These are phyloP conservation scores for Cadophora sp. DNA, from an alignment of 2,329 filamentous ascomycete species.

Conservation along the genomic window DNA sequence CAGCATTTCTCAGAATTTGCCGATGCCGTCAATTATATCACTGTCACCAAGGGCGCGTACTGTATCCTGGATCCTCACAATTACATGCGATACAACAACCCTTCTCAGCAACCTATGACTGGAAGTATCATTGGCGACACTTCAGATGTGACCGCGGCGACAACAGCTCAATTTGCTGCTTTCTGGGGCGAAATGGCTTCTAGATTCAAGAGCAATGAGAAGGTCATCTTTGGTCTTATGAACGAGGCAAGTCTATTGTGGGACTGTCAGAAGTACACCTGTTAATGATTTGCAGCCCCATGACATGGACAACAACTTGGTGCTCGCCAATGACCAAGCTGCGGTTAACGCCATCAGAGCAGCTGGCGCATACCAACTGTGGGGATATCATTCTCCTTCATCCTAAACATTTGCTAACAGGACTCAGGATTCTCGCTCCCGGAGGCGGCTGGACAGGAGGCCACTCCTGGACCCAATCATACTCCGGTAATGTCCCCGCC, in stretches of 20 bases:
- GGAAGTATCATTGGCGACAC: conserved; percentile 57
- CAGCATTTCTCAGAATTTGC: conserved; percentile 53
- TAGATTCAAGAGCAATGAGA: conserved; percentile 53
- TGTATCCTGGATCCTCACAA: conserved; percentile 59
- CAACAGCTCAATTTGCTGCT: conserved; percentile 53
- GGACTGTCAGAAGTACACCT: neutral
- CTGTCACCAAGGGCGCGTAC: conserved; percentile 52
- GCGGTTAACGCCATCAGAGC: conserved; percentile 53
- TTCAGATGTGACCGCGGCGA: conserved; percentile 52
- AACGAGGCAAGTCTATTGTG: conserved; percentile 39
- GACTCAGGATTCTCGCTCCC: conserved; percentile 50
- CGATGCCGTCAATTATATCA: conserved; percentile 57
- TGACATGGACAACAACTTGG: conserved; percentile 54
- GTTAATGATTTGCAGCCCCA: conserved; percentile 48
- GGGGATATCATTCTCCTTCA: neutral
- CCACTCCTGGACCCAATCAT: conserved; percentile 52
- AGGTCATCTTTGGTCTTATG: conserved; percentile 59
- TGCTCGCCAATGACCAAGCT: conserved; percentile 56
- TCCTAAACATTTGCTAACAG: neutral
- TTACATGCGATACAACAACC: conserved; percentile 61
- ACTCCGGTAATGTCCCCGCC: conserved; percentile 45
- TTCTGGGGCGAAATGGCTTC: conserved; percentile 57
- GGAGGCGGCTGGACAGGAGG: conserved; percentile 58
- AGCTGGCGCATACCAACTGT: conserved; percentile 52
- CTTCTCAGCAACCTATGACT: conserved; percentile 53